These are phyloP conservation scores for Kluyveromyces aestuarii DNA, from an alignment of 805 yeast genomes.

Conservation along the genomic window DNA sequence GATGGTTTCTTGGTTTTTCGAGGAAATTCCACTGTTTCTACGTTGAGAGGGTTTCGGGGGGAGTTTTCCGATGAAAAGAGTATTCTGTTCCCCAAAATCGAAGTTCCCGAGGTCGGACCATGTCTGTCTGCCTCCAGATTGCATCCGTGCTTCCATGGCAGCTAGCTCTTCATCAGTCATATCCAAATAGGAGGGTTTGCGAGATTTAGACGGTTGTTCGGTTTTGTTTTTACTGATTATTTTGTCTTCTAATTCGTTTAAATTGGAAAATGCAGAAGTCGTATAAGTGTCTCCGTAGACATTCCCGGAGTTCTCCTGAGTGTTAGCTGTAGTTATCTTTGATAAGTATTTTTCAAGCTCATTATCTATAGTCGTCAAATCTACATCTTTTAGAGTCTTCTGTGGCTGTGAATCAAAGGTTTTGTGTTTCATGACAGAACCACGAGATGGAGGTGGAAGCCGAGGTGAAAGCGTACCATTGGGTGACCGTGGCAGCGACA, in stretches of 20 bases:
- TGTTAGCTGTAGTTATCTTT: slow-evolving; percentile 19
- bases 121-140: slow-evolving; percentile 19
- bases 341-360: slow-evolving; percentile 13
- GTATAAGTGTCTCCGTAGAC: slow-evolving; percentile 17
- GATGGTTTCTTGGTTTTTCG: slow-evolving; percentile 13
- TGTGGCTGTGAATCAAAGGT: slow-evolving; percentile 10
- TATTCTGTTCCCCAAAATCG: slow-evolving; percentile 24
- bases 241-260: slow-evolving; percentile 28
- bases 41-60: slow-evolving; percentile 1
- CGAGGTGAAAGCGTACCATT: slow-evolving; percentile 1
- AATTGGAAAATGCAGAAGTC: slow-evolving; percentile 25
- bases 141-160: slow-evolving; percentile 20
- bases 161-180: slow-evolving; percentile 27
- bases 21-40: neutral
- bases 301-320: slow-evolving; percentile 26
- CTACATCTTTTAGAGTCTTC: slow-evolving; percentile 12
- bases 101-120: slow-evolving; percentile 17
- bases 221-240: slow-evolving; percentile 5
- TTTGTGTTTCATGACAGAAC: slow-evolving; percentile 10
- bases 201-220: slow-evolving; percentile 1
- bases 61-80: slow-evolving; percentile 10
- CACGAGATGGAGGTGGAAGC: slow-evolving; percentile 23
- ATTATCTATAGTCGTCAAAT: slow-evolving; percentile 15
- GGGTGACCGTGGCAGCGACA: slow-evolving; percentile 3
- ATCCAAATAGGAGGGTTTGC: slow-evolving; percentile 23